Conservation (phyloP, 2,329 filamentous ascomycete genomes). For the Aspergillus pseudoviridinutans region DNA sequence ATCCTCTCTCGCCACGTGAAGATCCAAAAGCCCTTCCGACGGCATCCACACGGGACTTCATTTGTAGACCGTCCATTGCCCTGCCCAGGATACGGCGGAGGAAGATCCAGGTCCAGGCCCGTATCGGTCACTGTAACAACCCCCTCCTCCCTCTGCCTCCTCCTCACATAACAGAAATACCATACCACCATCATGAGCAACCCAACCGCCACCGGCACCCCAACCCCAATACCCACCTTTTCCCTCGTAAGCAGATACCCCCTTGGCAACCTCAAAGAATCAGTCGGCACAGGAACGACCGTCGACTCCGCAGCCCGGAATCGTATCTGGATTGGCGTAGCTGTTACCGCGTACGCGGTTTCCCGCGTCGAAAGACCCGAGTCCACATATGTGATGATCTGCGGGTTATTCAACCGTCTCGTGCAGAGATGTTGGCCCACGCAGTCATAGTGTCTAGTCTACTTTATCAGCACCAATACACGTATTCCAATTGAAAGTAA, state of each 20-base stretch:
- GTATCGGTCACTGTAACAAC: background rate
- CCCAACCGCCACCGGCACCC: background rate
- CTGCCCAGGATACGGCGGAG: background rate
- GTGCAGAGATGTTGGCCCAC: no score
- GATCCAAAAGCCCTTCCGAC: no score
- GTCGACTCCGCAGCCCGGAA: constrained; percentile 12
- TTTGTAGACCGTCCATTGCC: background rate
- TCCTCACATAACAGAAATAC: background rate
- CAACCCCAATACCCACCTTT: constrained; percentile 10
- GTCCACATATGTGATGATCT: constrained; percentile 6
- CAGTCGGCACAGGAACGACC: constrained; percentile 5
- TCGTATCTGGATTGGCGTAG: constrained; percentile 13
- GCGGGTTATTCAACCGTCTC: no score
- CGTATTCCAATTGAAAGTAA: no score
- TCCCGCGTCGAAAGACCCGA: constrained; percentile 2
- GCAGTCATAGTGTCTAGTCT: no score
- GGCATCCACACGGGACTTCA: no score
- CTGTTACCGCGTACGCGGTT: constrained; percentile 5
- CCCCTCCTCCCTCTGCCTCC: background rate
- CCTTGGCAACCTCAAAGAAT: constrained; percentile 1
- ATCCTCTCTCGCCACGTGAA: no score
- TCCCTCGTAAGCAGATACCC: constrained; percentile 4
- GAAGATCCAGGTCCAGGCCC: background rate
- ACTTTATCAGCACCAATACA: no score
- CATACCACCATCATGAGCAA: background rate